These are phyloP conservation scores for Phalaenopsis equestris DNA, from an alignment of 106 monocot species.

Conservation along the genomic window DNA sequence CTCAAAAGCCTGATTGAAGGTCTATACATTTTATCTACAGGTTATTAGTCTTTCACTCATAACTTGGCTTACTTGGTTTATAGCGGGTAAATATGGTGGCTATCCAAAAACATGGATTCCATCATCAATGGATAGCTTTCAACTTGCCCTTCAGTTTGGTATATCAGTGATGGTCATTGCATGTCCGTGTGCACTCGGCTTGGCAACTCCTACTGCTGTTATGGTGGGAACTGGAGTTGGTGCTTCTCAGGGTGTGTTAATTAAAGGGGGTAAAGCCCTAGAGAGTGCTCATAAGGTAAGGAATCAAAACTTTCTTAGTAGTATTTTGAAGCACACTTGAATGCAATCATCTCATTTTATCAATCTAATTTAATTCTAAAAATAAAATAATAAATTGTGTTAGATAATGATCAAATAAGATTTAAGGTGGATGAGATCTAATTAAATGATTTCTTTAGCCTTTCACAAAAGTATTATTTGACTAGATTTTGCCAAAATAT, in stretches of 20 bases:
- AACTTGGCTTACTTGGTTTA: slow-evolving; percentile 84
- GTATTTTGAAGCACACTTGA: background rate
- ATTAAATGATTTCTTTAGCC: background rate
- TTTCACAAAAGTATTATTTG: background rate
- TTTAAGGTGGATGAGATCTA: background rate
- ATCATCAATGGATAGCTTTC: slow-evolving; percentile 84
- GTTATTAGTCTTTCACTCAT: slow-evolving; percentile 59
- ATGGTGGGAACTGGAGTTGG: slow-evolving; percentile 99
- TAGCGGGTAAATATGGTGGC: slow-evolving; percentile 57
- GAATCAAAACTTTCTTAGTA: background rate
- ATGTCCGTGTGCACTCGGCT: slow-evolving; percentile 87
- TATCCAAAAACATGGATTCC: slow-evolving; percentile 88
- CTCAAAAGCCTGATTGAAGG: background rate
- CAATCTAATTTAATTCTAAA: background rate
- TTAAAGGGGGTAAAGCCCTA: slow-evolving; percentile 95
- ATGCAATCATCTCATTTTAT: background rate
- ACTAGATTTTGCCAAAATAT: too few relatives aligned
- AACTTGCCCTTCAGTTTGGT: slow-evolving; percentile 91
- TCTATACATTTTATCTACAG: slow-evolving; percentile 19
- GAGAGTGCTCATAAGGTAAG: slow-evolving; percentile 84
- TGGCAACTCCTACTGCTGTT: slow-evolving; percentile 96
- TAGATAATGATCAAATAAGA: background rate
- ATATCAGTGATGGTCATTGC: slow-evolving; percentile 97
- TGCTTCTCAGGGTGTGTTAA: slow-evolving; percentile 89
- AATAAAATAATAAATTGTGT: background rate